Conservation (phyloP, 2,329 filamentous ascomycete genomes). For the Arthroderma uncinatum region DNA sequence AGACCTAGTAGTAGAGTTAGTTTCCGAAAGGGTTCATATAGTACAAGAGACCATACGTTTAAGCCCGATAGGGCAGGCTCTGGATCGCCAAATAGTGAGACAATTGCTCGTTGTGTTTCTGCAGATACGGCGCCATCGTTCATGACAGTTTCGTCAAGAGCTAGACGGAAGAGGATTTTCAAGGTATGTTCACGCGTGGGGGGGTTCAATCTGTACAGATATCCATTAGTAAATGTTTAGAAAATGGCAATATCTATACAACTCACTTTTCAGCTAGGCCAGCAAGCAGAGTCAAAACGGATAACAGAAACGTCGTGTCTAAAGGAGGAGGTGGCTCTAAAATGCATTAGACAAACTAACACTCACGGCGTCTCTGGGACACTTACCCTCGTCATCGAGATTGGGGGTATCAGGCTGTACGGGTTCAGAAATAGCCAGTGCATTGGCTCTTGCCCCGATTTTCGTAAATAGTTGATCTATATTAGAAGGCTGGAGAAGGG, state of each 20-base stretch:
- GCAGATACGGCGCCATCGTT: conserved; percentile 22
- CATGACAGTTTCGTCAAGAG: conserved; percentile 27
- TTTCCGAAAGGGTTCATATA: conserved; percentile 8
- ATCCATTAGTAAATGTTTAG: background rate
- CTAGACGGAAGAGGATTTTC: conserved; percentile 28
- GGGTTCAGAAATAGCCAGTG: conserved; percentile 24
- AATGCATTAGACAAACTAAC: background rate
- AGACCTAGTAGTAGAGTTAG: conserved; percentile 19
- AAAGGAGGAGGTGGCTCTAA: conserved; percentile 5
- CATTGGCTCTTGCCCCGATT: conserved; percentile 45
- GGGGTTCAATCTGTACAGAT: conserved; percentile 23
- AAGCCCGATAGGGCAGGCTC: background rate
- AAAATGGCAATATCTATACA: background rate
- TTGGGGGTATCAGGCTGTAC: background rate
- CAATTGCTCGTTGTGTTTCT: conserved; percentile 27
- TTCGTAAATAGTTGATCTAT: conserved; percentile 45
- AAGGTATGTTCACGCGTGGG: conserved; percentile 25
- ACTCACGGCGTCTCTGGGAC: background rate
- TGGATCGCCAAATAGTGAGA: conserved; percentile 18
- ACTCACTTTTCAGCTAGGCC: conserved; percentile 24
- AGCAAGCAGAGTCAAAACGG: conserved; percentile 26
- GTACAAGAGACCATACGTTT: conserved; percentile 11
- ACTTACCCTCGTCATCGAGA: background rate
- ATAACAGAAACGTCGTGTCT: conserved; percentile 22
- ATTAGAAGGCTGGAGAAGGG: conserved; percentile 28